Base-by-base conservation (phyloP, 768 basidiomycete genomes). In the Lentinula guzmanii region DNA sequence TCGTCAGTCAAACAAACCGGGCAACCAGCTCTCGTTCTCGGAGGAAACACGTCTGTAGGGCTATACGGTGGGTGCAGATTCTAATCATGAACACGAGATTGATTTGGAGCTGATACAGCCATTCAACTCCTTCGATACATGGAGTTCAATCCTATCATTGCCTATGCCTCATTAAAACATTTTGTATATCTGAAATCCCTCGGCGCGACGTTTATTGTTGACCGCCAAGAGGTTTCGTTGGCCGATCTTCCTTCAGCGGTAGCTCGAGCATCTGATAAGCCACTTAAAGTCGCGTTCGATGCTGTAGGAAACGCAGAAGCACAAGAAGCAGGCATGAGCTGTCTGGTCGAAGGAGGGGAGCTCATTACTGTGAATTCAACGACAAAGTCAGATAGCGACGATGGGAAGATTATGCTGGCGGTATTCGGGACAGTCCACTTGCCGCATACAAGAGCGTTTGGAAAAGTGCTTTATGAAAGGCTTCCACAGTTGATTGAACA, bases 11-110 rank as follows among this genome's bases (percentile, higher is more conserved):
- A 76, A 50, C 80, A 82, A 62, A 69, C 69, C 43, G 79, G 73
- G 6, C 74, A 73, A 55, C 75, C 82, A 0, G 74, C 82, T 48
- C 61, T 84, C 35, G 74, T 84, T 56, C 68, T 81, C 15, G 82
- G 82, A 28, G 82, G 82, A 4, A 67, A 75, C 28, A 76, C 76
- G 46, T 80, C 79, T 39, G 79, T 82, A 4, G 82, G 82, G 41
- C 79, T 82, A 73, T 78, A 73, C 37, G 78, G 82, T 78, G 37
- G 1, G 68, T 52, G 18, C 35, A 58, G 18, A 13, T 28, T 24
- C 33, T 16, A 31, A 3, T 28, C 28, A 28, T 28, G 28, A 28
- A 33, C 31, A 58, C 18, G 18, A 15, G 2, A 34, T 18, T 10
- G 13, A 18, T 21, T 16, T 10, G 8, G 28, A 28, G 28, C 28